phyloP scores from a whole-genome alignment of 441 rosid genomes.

The Populus tomentosa region DNA sequence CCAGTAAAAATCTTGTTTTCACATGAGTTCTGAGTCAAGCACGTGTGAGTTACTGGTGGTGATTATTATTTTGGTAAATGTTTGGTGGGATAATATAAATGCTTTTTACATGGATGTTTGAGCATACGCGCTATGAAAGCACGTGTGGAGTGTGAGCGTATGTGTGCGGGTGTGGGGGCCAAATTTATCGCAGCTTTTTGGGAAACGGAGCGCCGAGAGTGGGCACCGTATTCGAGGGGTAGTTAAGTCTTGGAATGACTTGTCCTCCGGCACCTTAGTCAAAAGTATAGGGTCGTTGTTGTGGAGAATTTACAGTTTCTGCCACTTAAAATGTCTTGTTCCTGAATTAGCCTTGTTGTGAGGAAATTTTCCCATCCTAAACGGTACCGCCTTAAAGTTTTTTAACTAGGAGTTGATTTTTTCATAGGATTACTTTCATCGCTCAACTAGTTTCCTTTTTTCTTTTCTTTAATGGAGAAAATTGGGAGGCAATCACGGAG shows the following conservation, averaged over 20 bases:
- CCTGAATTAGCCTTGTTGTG: not conserved
- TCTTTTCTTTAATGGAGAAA: not conserved
- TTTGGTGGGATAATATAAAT: not conserved
- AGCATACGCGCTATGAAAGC: not conserved
- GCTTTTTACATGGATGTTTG: not conserved
- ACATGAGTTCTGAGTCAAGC: not conserved
- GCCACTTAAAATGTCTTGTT: slow-evolving; percentile 1
- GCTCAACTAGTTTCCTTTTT: not conserved
- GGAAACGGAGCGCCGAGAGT: slow-evolving; percentile 21
- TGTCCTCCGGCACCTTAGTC: not conserved
- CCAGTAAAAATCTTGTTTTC: not conserved
- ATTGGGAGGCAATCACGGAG: not conserved
- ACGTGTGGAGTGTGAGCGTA: not conserved
- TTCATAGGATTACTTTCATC: not conserved
- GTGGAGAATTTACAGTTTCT: not conserved
- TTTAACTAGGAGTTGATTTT: no score
- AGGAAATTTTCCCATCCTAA: not conserved
- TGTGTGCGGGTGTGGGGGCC: not conserved
- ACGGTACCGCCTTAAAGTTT: not conserved
- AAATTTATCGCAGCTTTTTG: not conserved
- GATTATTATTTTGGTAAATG: not conserved
- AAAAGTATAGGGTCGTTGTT: not conserved
- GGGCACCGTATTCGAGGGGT: slow-evolving; percentile 12
- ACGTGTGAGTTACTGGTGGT: not conserved
- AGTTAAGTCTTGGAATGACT: not conserved